A percentile compares a stretch with the other conserved stretches of the same genome.
Evolutionary conservation across 1,284 basidiomycete genomes (phyloP).

Genomic region (Pascua sp.): DNA sequence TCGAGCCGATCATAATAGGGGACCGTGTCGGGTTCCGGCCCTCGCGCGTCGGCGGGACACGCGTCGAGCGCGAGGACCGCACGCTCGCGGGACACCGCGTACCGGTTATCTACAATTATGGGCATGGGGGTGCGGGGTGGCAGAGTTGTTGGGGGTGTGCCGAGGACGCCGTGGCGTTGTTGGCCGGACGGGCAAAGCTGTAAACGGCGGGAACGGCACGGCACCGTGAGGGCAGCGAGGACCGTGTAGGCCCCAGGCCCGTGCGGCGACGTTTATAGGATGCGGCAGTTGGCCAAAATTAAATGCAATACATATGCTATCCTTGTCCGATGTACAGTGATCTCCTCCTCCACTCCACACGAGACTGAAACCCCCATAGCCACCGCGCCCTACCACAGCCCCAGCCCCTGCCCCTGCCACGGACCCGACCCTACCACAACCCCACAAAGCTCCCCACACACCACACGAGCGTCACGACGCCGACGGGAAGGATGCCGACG

Average conservation of each 20-base stretch:
- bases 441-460: constrained; percentile 41
- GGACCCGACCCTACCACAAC: constrained; percentile 42
- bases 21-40: constrained; percentile 44
- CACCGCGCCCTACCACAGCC: constrained; percentile 44
- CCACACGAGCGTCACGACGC: constrained; percentile 40
- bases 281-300: too few relatives aligned
- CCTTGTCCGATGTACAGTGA: too few relatives aligned
- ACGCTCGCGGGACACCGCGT: background rate
- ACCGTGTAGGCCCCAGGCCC: too few relatives aligned
- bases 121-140: constrained; percentile 49
- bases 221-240: too few relatives aligned
- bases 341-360: too few relatives aligned
- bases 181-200: constrained; percentile 16
- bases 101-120: constrained; percentile 43
- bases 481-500: constrained; percentile 48
- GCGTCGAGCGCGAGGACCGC: constrained; percentile 25
- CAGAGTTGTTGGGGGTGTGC: constrained; percentile 48
- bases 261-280: too few relatives aligned
- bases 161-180: constrained; percentile 44
- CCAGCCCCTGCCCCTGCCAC: too few relatives aligned
- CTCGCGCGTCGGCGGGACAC: constrained; percentile 27
- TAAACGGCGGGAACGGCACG: too few relatives aligned
- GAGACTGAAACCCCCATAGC: too few relatives aligned
- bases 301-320: too few relatives aligned
- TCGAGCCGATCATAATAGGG: constrained; percentile 22